phyloP scores from a whole-genome alignment of 176 grass and related monocot species.

The Oryza punctata region DNA sequence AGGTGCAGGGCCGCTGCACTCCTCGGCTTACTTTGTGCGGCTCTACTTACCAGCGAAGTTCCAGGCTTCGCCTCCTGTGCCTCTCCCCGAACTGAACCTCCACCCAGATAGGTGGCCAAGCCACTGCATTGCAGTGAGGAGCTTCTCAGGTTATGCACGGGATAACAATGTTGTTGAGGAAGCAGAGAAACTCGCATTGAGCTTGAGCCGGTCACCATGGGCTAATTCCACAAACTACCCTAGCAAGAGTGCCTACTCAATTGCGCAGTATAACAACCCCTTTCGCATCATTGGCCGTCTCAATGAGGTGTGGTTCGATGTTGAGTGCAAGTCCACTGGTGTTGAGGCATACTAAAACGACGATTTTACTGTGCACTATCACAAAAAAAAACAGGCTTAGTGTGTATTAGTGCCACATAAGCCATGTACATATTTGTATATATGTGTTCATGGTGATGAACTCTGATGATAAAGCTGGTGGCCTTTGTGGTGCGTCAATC shows the following conservation, averaged over 20 bases:
- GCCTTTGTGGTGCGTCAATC: neutral
- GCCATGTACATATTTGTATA: neutral
- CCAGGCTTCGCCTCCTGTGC: constrained; percentile 76
- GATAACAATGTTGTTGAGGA: constrained; percentile 66
- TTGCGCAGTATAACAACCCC: constrained; percentile 75
- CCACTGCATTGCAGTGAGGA: constrained; percentile 66
- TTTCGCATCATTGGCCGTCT: constrained; percentile 66
- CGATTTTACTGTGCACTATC: neutral
- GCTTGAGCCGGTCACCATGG: constrained; percentile 67
- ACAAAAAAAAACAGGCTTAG: neutral
- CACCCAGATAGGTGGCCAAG: constrained; percentile 70
- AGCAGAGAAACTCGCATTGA: constrained; percentile 78
- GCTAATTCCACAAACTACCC: constrained; percentile 54
- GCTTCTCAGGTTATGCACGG: constrained; percentile 72
- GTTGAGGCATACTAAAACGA: constrained; percentile 53
- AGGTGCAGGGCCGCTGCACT: constrained; percentile 57
- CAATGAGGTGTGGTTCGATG: constrained; percentile 88
- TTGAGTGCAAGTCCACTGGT: constrained; percentile 56
- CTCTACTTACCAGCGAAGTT: constrained; percentile 73
- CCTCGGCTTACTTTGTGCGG: constrained; percentile 68
- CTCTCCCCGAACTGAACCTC: constrained; percentile 73
- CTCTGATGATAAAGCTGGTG: neutral
- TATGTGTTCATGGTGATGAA: neutral
- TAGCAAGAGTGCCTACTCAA: constrained; percentile 63
- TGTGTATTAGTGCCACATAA: neutral